Conservation (phyloP, 345 rosid genomes). For the rapeseed (Brassica napus) region Da-Ae NC_063450.1:38666001-38666500, state of each 20-base stretch:
- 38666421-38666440: too few relatives aligned
- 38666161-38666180: constrained; percentile 43
- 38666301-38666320: constrained; percentile 41
- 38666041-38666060: not conserved
- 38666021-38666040: not conserved
- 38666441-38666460: too few relatives aligned
- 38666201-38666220: constrained; percentile 41
- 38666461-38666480: too few relatives aligned
- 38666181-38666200: constrained; percentile 41
- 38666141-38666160: constrained; percentile 33
- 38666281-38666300: constrained; percentile 48
- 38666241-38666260: constrained; percentile 47
- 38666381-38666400: constrained; percentile 43
- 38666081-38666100: too few relatives aligned
- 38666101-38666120: not conserved
- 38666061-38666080: too few relatives aligned
- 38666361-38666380: constrained; percentile 48
- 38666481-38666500: too few relatives aligned
- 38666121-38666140: constrained; percentile 37
- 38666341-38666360: constrained; percentile 35
- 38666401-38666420: too few relatives aligned
- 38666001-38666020: not conserved
- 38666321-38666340: constrained; percentile 40
- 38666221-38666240: constrained; percentile 50
- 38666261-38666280: constrained; percentile 33